Base-by-base conservation (phyloP, 805 yeast species). In the Schwanniomyces occidentalis region DNA sequence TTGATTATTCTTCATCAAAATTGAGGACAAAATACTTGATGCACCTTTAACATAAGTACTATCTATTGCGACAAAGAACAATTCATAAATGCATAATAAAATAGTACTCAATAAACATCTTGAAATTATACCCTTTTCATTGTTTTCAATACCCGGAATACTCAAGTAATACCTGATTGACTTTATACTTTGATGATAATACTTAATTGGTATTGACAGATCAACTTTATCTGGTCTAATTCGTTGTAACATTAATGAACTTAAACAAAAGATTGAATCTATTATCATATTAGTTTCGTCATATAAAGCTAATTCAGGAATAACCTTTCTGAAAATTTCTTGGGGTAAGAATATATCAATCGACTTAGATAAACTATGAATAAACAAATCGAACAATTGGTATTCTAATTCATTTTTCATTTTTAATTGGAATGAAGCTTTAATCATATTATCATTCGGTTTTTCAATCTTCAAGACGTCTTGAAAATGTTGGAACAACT, bases 231-330 rank as follows among this genome's bases (percentile, higher is more conserved):
- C 48, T 5, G 69, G 69, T 14, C 41, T 44, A 29, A 49, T 48
- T 18, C 68, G 39, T 36, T 58, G 66, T 16, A 58, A 40, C 39
- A 59, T 61, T 24, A 63, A 49, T n/a, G 66, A 58, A 35, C 67
- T 56, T 34, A 66, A 50, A 33, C 66, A 61, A 31, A 59, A 54
- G 27, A 66, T 58, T n/a, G 66, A 48, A 44, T 59, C 54, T 13
- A 61, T 30, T n/a, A 66, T 49, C 63, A 65, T 56, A 16, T 61
- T 49, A 2, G 71, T 61, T 7, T 65, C 69, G 35, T 66, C 71
- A 30, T 52, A 43, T 15, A 66, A 42, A 4, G 71, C 69, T 38
- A 66, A 35, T 33, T 61, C 61, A 3, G 70, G 56, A 1, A 66
- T 50, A 3, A 66, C 46, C 18, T 52, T 54, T 19, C 49, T 46